phyloP scores from a whole-genome alignment of 345 rosid genomes.

The Euclidium syriacum region DNA sequence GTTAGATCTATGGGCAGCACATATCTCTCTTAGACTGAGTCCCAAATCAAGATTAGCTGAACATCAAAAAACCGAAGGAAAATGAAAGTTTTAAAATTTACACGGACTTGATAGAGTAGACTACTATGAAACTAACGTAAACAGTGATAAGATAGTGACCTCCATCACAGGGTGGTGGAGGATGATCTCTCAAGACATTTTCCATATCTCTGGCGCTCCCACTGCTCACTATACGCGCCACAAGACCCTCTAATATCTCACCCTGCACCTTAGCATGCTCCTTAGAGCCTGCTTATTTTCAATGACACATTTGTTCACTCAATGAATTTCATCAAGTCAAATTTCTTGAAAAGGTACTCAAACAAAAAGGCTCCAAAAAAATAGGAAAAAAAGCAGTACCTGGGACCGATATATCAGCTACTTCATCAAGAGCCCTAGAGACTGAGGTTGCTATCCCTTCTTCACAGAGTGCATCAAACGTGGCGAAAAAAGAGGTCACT shows the following conservation, averaged over 20 bases:
- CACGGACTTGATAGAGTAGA: neutral
- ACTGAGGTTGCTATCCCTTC: conserved; percentile 93
- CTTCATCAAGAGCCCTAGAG: conserved; percentile 86
- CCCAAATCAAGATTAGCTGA: conserved; percentile 78
- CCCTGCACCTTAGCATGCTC: conserved; percentile 86
- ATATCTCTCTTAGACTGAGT: conserved; percentile 80
- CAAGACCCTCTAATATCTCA: conserved; percentile 98
- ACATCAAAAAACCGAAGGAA: neutral
- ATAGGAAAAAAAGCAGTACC: conserved; percentile 38
- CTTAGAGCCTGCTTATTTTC: conserved; percentile 53
- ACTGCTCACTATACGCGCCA: conserved; percentile 84
- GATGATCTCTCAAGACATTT: conserved; percentile 62
- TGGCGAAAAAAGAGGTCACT: conserved; percentile 69
- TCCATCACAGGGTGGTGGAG: conserved; percentile 58
- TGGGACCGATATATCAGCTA: conserved; percentile 88
- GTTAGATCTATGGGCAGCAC: conserved; percentile 78
- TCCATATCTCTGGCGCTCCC: conserved; percentile 76
- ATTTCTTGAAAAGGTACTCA: neutral
- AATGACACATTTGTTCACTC: conserved; percentile 2
- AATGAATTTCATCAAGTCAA: neutral
- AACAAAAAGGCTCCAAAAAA: neutral
- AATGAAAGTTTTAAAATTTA: neutral
- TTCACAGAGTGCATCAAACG: conserved; percentile 86
- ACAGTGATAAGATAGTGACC: conserved; percentile 37
- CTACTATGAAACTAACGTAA: neutral